Base-by-base conservation (phyloP, 176 grass and related monocot species). In the Carex pumila region DNA sequence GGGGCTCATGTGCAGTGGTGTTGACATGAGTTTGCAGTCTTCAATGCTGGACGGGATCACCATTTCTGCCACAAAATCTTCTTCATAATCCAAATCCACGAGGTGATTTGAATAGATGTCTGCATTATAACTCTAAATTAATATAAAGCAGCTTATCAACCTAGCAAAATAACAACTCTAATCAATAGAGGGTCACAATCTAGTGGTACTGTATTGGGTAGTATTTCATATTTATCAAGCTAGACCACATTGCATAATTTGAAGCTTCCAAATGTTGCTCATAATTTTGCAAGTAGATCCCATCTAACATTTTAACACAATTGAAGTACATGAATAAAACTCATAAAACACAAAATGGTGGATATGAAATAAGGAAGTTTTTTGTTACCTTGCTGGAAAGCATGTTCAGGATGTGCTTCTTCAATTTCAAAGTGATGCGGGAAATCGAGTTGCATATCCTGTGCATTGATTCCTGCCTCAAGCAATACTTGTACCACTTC, bases 371-470 rank as follows among this genome's bases (percentile, higher is more conserved):
- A 68, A 68, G 61, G 30, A 67, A 68, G 12, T 65, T 81, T 63
- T 21, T 21, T 43, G 14, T 80, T 60, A 30, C 77, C 61, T 91
- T 86, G 86, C 53, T 89, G 84, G 80, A 97, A 97, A 67, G 88
- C 90, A 29, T 72, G 87, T 75, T 90, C 88, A 30, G 94, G 94
- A 69, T 68, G 83, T 59, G 12, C 30, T 3, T 85, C 83, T 17
- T 97, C 84, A 15, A 97, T 94, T 83, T 89, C 74, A 19, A 88
- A 91, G 79, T 97, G 92, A 61, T 90, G 87, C 31, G 94, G 94
- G 64, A 94, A 97, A 61, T 97, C 94, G 30, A 85, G 49, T 0
- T 66, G 15, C 92, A 97, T 94, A 10, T 88, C 78, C 80, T 97
- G 90, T 60, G 87, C 62, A 89, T 54, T 77, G 31, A 97, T 82